These are phyloP conservation scores for Colletotrichum falcatum DNA, from an alignment of 2,329 filamentous ascomycete species.

Conservation along the genomic window DNA sequence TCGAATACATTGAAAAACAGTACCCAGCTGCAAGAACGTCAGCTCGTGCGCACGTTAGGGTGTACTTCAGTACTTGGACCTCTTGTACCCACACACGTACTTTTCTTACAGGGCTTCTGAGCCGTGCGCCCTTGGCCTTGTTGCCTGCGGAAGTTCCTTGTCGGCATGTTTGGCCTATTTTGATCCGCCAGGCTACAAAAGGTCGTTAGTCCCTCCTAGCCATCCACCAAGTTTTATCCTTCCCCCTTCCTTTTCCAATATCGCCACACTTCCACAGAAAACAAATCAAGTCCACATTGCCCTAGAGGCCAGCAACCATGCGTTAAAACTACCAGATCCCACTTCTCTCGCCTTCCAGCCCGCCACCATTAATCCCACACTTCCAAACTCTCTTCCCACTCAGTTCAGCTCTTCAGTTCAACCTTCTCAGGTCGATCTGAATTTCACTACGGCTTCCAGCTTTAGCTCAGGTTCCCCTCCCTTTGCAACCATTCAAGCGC, in stretches of 20 bases:
- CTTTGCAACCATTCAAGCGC: conserved; percentile 70
- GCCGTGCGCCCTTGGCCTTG: background rate
- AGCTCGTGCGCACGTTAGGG: no score
- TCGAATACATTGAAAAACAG: conserved; percentile 39
- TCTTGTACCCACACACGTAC: background rate
- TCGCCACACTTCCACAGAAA: conserved; percentile 54
- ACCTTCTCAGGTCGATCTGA: conserved; percentile 80
- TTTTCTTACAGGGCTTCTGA: conserved; percentile 16
- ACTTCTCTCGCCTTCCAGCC: conserved; percentile 24
- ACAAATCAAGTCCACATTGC: background rate
- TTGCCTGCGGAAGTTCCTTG: background rate
- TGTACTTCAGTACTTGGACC: background rate
- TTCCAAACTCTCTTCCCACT: conserved; percentile 74
- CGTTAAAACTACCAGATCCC: conserved; percentile 28
- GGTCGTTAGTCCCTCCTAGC: conserved; percentile 43
- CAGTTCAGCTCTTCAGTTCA: conserved; percentile 75
- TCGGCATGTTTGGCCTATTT: conserved; percentile 14
- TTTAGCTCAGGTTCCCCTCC: conserved; percentile 65
- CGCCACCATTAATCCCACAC: conserved; percentile 47
- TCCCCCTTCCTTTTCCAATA: conserved; percentile 58
- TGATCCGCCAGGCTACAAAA: conserved; percentile 39
- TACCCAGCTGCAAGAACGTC: background rate
- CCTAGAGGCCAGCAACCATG: conserved; percentile 29
- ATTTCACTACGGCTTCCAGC: conserved; percentile 85
- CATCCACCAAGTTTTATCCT: conserved; percentile 48